A percentile compares a stretch with the other conserved stretches of the same genome.
Evolutionary conservation across 73 alveolate species (phyloP).

Genomic region (Paramecium sonneborni): DNA sequence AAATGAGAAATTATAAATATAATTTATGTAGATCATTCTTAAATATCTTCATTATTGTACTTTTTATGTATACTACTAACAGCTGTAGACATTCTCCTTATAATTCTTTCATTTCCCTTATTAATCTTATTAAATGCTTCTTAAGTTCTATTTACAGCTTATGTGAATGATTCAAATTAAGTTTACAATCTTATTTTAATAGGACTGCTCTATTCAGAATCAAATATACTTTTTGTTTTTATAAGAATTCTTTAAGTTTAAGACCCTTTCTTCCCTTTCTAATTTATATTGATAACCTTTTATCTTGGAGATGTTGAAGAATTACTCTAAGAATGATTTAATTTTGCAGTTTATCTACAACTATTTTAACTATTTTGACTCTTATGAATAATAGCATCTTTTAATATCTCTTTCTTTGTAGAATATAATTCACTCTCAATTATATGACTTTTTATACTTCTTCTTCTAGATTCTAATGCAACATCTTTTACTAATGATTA

Average conservation of each 20-base stretch:
- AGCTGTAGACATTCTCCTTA: constrained; percentile 16
- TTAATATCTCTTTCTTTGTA: neutral
- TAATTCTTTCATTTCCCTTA: neutral
- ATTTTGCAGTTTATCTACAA: neutral
- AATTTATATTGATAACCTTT: neutral
- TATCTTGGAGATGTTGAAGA: neutral
- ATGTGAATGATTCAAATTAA: neutral
- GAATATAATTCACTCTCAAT: neutral
- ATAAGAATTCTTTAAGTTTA: neutral
- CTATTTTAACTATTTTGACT: neutral
- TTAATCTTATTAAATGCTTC: neutral
- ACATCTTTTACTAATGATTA: neutral
- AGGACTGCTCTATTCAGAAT: neutral
- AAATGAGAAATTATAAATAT: neutral
- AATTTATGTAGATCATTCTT: neutral
- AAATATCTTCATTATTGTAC: neutral
- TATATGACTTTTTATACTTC: neutral
- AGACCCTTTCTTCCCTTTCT: neutral
- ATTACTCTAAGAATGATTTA: neutral
- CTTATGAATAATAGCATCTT: neutral
- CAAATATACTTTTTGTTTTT: neutral
- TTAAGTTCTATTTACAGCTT: neutral
- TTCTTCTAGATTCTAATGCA: neutral
- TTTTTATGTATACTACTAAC: constrained; percentile 12
- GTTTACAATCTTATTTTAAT: neutral